phyloP scores from a whole-genome alignment of 768 basidiomycete genomes.

The Tylopilus plumbeoviolaceoides region DNA sequence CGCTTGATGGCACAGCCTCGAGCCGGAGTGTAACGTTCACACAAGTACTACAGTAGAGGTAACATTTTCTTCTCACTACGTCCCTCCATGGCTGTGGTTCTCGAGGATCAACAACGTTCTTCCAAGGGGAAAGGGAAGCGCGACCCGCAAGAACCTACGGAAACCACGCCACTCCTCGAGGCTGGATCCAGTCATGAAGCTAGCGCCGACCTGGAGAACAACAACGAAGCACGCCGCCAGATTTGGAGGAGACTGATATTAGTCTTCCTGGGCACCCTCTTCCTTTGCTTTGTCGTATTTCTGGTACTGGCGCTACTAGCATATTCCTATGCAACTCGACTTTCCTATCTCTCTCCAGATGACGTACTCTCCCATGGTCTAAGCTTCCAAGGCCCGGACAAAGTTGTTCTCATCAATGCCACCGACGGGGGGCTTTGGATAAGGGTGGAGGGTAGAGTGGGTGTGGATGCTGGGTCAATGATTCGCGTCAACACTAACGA shows the following conservation, averaged over 20 bases:
- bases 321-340: conserved; percentile 62
- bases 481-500: conserved; percentile 49
- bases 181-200: conserved; percentile 16
- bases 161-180: conserved; percentile 30
- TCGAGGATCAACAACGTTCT: conserved; percentile 10
- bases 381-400: conserved; percentile 56
- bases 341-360: conserved; percentile 50
- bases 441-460: conserved; percentile 51
- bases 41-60: not conserved
- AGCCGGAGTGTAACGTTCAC: not conserved
- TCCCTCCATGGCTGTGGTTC: conserved; percentile 21
- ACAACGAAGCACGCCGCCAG: conserved; percentile 18
- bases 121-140: conserved; percentile 28
- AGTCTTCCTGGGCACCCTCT: conserved; percentile 58
- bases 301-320: conserved; percentile 48
- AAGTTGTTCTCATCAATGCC: conserved; percentile 58
- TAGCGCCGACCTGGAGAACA: conserved; percentile 20
- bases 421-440: conserved; percentile 63
- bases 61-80: conserved; percentile 3
- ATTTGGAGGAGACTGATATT: conserved; percentile 34
- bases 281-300: conserved; percentile 44
- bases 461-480: conserved; percentile 62
- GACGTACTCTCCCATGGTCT: conserved; percentile 54
- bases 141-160: conserved; percentile 22
- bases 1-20: conserved; percentile 10